Evolutionary conservation across 345 rosid species (phyloP), one percentile per base, ranked within the genome.

Genomic region (Raphanus sativus): DNA sequence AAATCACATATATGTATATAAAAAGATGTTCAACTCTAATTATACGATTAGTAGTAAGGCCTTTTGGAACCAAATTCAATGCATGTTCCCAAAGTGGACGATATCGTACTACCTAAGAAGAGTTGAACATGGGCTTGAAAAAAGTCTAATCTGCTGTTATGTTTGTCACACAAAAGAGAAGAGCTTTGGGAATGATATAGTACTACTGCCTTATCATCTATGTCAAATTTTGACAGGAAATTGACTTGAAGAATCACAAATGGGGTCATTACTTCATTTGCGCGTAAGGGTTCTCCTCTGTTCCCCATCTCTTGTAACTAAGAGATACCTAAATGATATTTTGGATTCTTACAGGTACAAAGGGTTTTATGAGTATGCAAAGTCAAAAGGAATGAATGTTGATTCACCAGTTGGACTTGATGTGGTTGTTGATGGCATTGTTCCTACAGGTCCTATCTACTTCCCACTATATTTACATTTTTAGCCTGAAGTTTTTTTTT

Each of bases 261-360:
- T 93, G 99, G 98, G 98, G 97, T 36, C 98, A 92, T 75, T 95
- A 95, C 81, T 95, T 95, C 80, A 75, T 95, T 34, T 95, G 99
- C 48, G 98, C 90, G 99, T 93, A 66, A 87, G 94, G 21, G 11
- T 3, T 36, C 69, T 64, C 5, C 6, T 70, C 30, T 52, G 3
- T 4, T 76, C 5, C 61, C 17, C 11, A 24, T 64, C 40, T 29
- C 16, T 11, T 3, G 48, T 8, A 69, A 5, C 26, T 69, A 13
- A n/a, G 11, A 10, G 2, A 33, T 58, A 7, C 30, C 16, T 77
- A 9, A 9, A 28, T 55, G 73, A 2, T 21, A 21, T 54, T 33
- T 8, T 73, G 40, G 34, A 16, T 54, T 79, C 16, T 61, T 80
- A n/a, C 69, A 96, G 98, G 56, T 96, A 96, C 81, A 93, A 93